phyloP scores from a whole-genome alignment of 2,329 filamentous ascomycete genomes.

The Hymenoscyphus fraxineus region DNA sequence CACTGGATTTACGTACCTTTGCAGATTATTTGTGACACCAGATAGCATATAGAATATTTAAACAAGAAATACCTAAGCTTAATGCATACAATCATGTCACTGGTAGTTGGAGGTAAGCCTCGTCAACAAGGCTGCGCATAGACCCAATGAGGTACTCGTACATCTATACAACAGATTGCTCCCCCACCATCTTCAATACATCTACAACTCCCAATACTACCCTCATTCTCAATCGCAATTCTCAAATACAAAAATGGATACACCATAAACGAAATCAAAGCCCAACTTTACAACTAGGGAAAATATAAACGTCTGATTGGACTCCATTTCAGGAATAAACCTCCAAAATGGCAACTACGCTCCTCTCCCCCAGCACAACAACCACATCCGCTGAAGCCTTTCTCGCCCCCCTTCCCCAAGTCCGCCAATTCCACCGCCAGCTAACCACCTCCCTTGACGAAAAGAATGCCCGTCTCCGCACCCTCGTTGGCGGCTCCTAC shows the following conservation, averaged over 20 bases:
- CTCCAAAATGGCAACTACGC: conserved; percentile 8
- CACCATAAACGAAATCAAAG: background rate
- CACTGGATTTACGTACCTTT: no score
- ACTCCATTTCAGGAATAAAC: background rate
- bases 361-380: conserved; percentile 1
- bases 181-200: no score
- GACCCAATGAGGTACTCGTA: no score
- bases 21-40: no score
- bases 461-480: conserved; percentile 58
- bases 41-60: no score
- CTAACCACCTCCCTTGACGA: conserved; percentile 59
- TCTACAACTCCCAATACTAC: background rate
- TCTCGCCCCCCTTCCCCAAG: conserved; percentile 57
- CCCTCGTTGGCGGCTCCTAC: conserved; percentile 66
- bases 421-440: conserved; percentile 58
- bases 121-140: no score
- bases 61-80: no score
- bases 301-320: background rate
- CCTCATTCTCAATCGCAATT: background rate
- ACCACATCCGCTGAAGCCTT: conserved; percentile 30
- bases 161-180: no score
- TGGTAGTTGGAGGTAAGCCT: no score
- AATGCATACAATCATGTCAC: no score
- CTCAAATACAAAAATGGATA: background rate
- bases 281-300: background rate